Evolutionary conservation across 129 eudicot genomes (phyloP), one percentile per base, ranked within the genome.

Genomic region (Erigeron canadensis): DNA sequence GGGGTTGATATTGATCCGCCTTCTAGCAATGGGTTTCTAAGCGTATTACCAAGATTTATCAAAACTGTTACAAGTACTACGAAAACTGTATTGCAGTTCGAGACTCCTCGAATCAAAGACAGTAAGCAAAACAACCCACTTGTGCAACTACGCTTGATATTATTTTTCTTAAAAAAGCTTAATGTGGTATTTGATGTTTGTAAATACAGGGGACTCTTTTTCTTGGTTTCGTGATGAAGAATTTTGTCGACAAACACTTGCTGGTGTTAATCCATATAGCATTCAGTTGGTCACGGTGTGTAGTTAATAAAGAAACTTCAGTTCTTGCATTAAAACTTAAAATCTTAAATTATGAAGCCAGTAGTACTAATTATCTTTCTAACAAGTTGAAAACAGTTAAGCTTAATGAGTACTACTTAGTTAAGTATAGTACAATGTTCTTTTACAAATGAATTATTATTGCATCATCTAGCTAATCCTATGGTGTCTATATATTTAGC

Each of bases 221-320:
- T 75, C 87, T 62, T 91, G 97, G 97, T 64, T 73, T n/a, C 86
- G 86, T 4, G 97, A 91, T 71, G 90, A 81, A 69, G 97, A 91
- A 50, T 84, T 91, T 45, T 74, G 86, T 72, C 84, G 90, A 9
- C 90, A 88, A 71, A 84, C 90, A 46, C 88, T 91, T 66, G 97
- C 96, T 11, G 96, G 97, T 71, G 18, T 88, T 4, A 91, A 91
- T 75, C 96, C 97, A 18, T 78, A 70, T 38, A 57, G 82, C 84
- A 88, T 91, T 65, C 70, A 86, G 81, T 66, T 84, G 71, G 90
- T 88, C 56, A 84, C 71, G 86, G 97, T 91, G 63, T 69, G 73
- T 81, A 46, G 16, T 5, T 15, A 5, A 15, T 10, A 8, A 1
- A 15, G 8, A 8, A 40, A 22, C 40, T 5, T 10, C 15, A n/a